Evolutionary conservation across 1,284 basidiomycete species (phyloP), one percentile per base, ranked within the genome.

Genomic region (Sporisorium graminicola): DNA sequence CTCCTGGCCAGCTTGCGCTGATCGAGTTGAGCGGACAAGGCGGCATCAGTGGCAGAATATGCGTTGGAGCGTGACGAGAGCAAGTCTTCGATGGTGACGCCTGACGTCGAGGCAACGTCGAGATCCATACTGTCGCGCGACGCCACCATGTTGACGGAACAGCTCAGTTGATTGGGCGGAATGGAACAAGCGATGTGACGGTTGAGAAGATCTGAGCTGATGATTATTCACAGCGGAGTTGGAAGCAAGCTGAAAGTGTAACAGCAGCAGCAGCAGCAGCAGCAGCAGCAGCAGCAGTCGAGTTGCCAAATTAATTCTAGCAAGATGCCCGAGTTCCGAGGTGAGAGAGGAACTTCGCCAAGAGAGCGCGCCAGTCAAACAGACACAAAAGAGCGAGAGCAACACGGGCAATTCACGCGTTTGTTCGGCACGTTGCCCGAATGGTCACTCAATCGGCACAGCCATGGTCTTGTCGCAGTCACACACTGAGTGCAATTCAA

Each of bases 1-100:
- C 89, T 92, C 70, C 96, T 90, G n/a, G 95, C 92, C 81, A 93
- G 91, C 88, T 95, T 96, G 89, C 79, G 78, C 20, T 74, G 63
- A 46, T 82, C 82, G 26, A 83, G 64, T 43, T 77, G 71, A 13
- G 80, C 80, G 12, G 77, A 61, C 53, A 70, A 44, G 22, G 76
- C 78, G 44, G 77, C 80, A 69, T 79, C 76, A 13, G 65, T 50
- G 13, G 74, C 62, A 35, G 70, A 74, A 42, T 66, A 60, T 8
- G 37, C 27, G 57, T 59, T 70, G 49, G 69, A 65, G 5, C 40
- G 44, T 1, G 65, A 66, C 1, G 62, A 55, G 44, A 77, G 66
- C 27, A 71, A 58, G 31, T 75, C 73, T 24, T 75, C 64, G 49
- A 75, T 71, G 12, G 73, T 64, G 53, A 75, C 54, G 31, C 73